These are phyloP conservation scores for Brasenia schreberi DNA, from an alignment of 164 flowering plant genomes.

Conservation along the genomic window DNA sequence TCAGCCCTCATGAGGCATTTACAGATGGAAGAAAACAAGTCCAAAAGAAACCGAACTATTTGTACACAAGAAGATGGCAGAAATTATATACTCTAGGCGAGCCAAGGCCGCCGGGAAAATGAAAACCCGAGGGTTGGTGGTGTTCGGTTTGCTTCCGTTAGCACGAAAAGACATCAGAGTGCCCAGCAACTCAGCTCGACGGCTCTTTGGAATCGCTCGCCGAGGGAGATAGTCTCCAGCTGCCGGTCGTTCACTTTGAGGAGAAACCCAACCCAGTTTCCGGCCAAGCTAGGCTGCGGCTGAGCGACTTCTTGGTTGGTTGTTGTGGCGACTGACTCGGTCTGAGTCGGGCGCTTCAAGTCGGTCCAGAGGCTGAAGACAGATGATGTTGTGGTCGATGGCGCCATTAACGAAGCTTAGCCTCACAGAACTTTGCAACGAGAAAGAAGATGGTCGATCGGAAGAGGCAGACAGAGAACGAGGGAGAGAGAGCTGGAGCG, in stretches of 20 bases:
- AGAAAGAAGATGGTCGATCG: neutral
- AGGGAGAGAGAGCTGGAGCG: neutral
- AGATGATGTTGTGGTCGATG: neutral
- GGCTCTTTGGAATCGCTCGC: conserved; percentile 1
- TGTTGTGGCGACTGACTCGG: neutral
- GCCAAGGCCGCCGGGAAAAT: no score
- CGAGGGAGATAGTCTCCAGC: neutral
- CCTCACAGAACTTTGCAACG: neutral
- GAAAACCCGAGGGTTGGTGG: no score
- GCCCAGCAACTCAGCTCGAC: conserved; percentile 4
- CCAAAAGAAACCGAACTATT: no score
- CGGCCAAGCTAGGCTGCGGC: neutral
- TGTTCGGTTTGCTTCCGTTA: neutral
- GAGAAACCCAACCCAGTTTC: neutral
- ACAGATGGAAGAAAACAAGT: no score
- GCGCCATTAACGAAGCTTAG: neutral
- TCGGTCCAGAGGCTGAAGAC: neutral
- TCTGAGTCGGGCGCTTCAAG: neutral
- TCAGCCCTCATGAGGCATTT: no score
- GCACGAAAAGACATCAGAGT: neutral
- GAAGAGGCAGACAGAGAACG: neutral
- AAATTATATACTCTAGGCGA: no score
- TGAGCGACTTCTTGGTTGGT: neutral
- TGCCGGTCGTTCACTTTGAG: neutral
- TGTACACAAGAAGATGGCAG: no score